Base-by-base conservation (phyloP, 2,329 filamentous ascomycete genomes). In the Fusarium oligoseptatum region DNA sequence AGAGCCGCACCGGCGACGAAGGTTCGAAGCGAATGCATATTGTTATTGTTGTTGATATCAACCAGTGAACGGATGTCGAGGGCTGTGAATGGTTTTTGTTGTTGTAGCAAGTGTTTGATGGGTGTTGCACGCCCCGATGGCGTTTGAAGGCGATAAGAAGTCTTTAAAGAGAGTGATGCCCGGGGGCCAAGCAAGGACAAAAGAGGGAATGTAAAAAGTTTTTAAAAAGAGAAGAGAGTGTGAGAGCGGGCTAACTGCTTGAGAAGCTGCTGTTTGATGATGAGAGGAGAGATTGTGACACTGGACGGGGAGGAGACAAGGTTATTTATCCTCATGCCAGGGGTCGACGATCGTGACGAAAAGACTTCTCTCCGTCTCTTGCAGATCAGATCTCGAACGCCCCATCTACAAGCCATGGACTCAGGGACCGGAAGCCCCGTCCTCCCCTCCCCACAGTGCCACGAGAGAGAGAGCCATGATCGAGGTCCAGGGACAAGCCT, bases 1-100 rank as follows among this genome's bases (percentile, higher is more conserved):
- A 85, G 76, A 20, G 83, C 83, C 78, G 82, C 84, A 66, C 83
- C 73, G 58, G 83, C 83, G 67, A 81, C 80, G 63, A 84, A 20
- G 68, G 72, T 67, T 64, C 68, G 70, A 64, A 79, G 67, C 27
- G 77, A 77, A 72, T 71, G 66, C 72, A 77, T 76, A 57, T 36
- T 68, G 57, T 63, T 57, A 48, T 63, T 61, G 61, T 36, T 68
- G 57, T 63, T 57, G 56, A 65, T 61, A 24, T 72, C 70, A 67
- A 57, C 43, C 68, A 66, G 70, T 48, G 69, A 75, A 64, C 20
- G 70, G 60, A 65, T 58, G 36, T 52, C 32, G 68, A 72, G n/a
- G 70, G 62, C 60, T 73, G 70, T 67, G 67, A 57, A 39, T 67
- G 57, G 20, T 58, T 66, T 48, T 48, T 68, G 50, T 60, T 48